These are phyloP conservation scores for Phytophthora podocarpi DNA, from an alignment of 352 stramenopile species.

Conservation along the genomic window DNA sequence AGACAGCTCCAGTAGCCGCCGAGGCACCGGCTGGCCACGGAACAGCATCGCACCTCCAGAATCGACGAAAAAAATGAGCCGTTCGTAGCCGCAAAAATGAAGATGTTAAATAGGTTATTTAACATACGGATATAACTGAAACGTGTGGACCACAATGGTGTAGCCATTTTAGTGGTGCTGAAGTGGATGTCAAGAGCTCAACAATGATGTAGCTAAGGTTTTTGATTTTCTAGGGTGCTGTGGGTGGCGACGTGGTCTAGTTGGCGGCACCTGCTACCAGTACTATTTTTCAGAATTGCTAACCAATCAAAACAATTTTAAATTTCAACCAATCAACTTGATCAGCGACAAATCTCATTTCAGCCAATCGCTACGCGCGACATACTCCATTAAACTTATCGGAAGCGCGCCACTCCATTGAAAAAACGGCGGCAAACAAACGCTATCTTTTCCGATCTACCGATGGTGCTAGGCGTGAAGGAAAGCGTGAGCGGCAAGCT, in stretches of 20 bases:
- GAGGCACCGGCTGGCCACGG: conserved; percentile 12
- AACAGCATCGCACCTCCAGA: conserved; percentile 36
- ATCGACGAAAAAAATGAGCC: conserved; percentile 1
- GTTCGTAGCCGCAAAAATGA: conserved; percentile 15
- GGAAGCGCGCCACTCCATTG: no score
- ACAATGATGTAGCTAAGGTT: no score
- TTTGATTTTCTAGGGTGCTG: no score
- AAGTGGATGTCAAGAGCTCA: no score
- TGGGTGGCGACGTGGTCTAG: conserved; percentile 32
- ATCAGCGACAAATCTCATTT: no score
- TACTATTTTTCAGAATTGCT: no score
- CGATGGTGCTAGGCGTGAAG: conserved; percentile 62
- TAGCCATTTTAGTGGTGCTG: conserved; percentile 23
- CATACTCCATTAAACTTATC: no score
- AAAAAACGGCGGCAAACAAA: no score
- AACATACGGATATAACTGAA: no score
- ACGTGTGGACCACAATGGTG: conserved; percentile 22
- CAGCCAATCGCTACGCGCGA: no score
- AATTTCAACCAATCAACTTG: no score
- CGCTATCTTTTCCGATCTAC: neutral
- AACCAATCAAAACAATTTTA: no score
- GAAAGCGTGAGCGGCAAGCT: conserved; percentile 76
- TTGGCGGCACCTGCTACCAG: conserved; percentile 28
- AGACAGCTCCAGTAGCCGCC: conserved; percentile 29
- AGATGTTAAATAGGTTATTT: neutral